A percentile compares a stretch with the other conserved stretches of the same genome.
Conservation (phyloP, 2,329 filamentous ascomycete species). For the Fusarium circinatum region DNA sequence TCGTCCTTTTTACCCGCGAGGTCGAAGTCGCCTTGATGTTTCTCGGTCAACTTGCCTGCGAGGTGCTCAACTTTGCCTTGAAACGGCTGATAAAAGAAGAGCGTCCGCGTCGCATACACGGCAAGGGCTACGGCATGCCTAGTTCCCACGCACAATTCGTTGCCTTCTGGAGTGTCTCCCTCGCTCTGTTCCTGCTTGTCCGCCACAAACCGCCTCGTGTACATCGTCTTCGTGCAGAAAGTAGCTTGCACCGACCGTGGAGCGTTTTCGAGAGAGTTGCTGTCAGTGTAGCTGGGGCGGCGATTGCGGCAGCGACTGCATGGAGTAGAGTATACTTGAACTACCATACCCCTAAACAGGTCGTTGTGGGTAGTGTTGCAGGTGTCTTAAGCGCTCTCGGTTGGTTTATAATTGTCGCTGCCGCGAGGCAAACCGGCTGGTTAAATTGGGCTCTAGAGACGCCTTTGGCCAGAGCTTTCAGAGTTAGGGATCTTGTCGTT, state of each 20-base stretch:
- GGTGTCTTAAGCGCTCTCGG: conserved; percentile 75
- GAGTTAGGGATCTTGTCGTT: conserved; percentile 84
- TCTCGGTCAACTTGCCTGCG: conserved; percentile 88
- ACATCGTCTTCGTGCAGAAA: conserved; percentile 1
- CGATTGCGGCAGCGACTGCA: conserved; percentile 75
- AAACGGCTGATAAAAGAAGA: conserved; percentile 95
- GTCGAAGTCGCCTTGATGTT: conserved; percentile 91
- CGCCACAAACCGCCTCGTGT: conserved; percentile 72
- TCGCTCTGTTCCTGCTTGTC: conserved; percentile 85
- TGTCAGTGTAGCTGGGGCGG: conserved; percentile 64
- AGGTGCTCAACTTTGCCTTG: conserved; percentile 87
- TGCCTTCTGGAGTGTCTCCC: conserved; percentile 86
- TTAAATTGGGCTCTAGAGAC: conserved; percentile 78
- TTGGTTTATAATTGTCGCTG: conserved; percentile 82
- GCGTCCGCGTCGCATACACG: conserved; percentile 82
- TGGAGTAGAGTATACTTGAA: conserved; percentile 88
- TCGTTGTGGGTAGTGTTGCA: conserved; percentile 79
- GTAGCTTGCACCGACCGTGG: conserved; percentile 58
- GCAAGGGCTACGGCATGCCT: conserved; percentile 98
- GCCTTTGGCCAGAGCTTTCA: conserved; percentile 70
- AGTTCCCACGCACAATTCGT: conserved; percentile 94
- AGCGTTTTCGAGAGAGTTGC: conserved; percentile 68
- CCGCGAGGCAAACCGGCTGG: conserved; percentile 73
- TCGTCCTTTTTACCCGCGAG: conserved; percentile 92
- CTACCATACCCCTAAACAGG: conserved; percentile 91